A percentile compares a stretch with the other conserved stretches of the same genome.
Conservation (phyloP, 2,329 filamentous ascomycete species). For the Lasiodiplodia sp. region DNA sequence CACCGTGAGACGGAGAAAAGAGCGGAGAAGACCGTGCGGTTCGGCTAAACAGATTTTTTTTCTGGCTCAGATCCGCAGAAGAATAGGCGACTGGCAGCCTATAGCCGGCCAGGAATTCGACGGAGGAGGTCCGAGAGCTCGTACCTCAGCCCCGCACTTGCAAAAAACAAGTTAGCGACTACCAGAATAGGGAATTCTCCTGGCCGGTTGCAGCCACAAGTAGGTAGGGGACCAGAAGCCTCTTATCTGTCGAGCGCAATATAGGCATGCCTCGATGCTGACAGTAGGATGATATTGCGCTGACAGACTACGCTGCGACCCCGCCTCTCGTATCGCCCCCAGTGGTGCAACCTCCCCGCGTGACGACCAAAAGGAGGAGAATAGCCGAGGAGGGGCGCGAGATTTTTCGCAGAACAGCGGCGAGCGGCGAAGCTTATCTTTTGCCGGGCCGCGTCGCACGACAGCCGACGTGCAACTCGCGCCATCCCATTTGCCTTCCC, state of each 20-base stretch:
- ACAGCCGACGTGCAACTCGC: constrained; percentile 10
- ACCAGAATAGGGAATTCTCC: constrained; percentile 1
- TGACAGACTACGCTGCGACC: constrained; percentile 8
- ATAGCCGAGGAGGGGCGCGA: constrained; percentile 12
- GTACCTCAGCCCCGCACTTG: neutral
- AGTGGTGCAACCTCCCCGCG: neutral
- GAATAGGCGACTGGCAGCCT: too few species aligned
- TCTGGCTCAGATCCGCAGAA: too few species aligned
- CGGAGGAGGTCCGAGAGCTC: neutral
- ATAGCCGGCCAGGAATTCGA: too few species aligned
- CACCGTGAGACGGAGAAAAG: too few species aligned
- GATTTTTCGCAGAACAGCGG: neutral
- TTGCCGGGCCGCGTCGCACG: constrained; percentile 19
- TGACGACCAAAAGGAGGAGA: neutral
- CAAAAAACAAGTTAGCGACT: neutral
- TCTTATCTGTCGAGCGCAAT: neutral
- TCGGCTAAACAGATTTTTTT: too few species aligned
- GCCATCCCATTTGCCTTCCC: constrained; percentile 7
- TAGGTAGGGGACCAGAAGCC: neutral
- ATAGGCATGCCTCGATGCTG: neutral
- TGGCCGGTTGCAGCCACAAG: neutral
- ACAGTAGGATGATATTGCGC: neutral
- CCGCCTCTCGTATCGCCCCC: neutral
- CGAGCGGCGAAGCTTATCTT: constrained; percentile 23
- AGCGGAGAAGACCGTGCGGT: too few species aligned